phyloP scores from a whole-genome alignment of 768 basidiomycete genomes.

The Trametes cinnabarina region DNA sequence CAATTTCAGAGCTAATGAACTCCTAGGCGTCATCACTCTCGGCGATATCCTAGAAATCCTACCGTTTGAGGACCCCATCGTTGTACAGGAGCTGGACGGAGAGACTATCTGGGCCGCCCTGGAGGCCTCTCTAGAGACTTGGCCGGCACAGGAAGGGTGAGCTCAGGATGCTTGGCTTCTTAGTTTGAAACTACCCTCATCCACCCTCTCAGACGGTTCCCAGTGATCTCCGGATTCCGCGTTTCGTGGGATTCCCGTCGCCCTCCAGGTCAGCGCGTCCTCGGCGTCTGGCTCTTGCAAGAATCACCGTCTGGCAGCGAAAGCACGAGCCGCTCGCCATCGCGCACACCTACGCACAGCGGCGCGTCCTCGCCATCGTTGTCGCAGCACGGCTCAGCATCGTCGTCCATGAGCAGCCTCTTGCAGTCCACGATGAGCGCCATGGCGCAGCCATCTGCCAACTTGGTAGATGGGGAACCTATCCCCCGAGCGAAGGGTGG shows the following conservation, averaged over 20 bases:
- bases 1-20: background rate
- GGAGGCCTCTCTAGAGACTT: constrained; percentile 69
- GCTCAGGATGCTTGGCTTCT: constrained; percentile 2
- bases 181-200: background rate
- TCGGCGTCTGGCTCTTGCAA: constrained; percentile 62
- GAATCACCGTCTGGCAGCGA: constrained; percentile 27
- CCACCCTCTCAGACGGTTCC: constrained; percentile 65
- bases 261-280: constrained; percentile 67
- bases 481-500: constrained; percentile 52
- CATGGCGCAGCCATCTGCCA: background rate
- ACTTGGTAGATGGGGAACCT: constrained; percentile 46
- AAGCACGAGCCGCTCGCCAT: constrained; percentile 1
- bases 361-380: constrained; percentile 15
- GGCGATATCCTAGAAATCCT: constrained; percentile 88
- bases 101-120: constrained; percentile 75
- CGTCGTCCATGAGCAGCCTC: constrained; percentile 23
- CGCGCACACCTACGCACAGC: constrained; percentile 20
- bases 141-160: constrained; percentile 91
- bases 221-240: constrained; percentile 78
- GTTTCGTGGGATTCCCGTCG: constrained; percentile 85
- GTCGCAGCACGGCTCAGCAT: constrained; percentile 11
- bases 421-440: constrained; percentile 7
- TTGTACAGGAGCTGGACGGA: constrained; percentile 81
- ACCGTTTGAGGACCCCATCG: constrained; percentile 82
- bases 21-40: constrained; percentile 66